These are phyloP conservation scores for Laguncularia racemosa DNA, from an alignment of 345 rosid genomes.

Conservation along the genomic window DNA sequence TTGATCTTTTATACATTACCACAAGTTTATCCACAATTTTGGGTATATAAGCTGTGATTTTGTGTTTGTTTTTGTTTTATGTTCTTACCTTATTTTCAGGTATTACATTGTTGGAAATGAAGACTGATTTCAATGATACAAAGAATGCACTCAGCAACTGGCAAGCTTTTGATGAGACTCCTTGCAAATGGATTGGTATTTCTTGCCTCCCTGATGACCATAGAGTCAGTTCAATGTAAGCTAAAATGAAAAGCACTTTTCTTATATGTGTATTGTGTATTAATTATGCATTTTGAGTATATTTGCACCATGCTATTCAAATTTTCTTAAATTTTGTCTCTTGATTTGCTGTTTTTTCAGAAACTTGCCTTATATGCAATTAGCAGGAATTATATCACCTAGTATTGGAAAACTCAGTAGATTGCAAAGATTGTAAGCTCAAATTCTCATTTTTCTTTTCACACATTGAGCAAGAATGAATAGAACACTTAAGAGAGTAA, in stretches of 20 bases:
- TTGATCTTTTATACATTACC: neutral
- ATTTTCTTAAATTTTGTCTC: neutral
- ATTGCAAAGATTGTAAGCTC: slow-evolving; percentile 81
- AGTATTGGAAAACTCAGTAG: slow-evolving; percentile 75
- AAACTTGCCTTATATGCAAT: slow-evolving; percentile 83
- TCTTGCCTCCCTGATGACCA: slow-evolving; percentile 60
- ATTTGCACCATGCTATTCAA: neutral
- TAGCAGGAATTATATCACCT: slow-evolving; percentile 82
- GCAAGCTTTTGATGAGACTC: slow-evolving; percentile 62
- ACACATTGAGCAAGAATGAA: neutral
- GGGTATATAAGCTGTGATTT: neutral
- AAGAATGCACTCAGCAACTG: slow-evolving; percentile 61
- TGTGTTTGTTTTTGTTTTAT: slow-evolving; percentile 11
- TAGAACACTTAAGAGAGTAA: neutral
- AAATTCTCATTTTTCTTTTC: slow-evolving; percentile 6
- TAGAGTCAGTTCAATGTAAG: slow-evolving; percentile 70
- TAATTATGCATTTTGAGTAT: neutral
- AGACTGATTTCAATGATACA: slow-evolving; percentile 64
- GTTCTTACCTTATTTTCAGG: slow-evolving; percentile 28
- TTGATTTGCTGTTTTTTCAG: slow-evolving; percentile 26
- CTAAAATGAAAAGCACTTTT: neutral
- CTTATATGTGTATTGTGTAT: neutral
- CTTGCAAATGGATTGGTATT: slow-evolving; percentile 93
- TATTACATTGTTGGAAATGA: slow-evolving; percentile 64
- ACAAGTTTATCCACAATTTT: neutral